Percentiles rank a stretch among this genome's conserved stretches.
phyloP scores from a whole-genome alignment of 2,329 filamentous ascomycete species.

The Pestalotiopsis sp. region DNA sequence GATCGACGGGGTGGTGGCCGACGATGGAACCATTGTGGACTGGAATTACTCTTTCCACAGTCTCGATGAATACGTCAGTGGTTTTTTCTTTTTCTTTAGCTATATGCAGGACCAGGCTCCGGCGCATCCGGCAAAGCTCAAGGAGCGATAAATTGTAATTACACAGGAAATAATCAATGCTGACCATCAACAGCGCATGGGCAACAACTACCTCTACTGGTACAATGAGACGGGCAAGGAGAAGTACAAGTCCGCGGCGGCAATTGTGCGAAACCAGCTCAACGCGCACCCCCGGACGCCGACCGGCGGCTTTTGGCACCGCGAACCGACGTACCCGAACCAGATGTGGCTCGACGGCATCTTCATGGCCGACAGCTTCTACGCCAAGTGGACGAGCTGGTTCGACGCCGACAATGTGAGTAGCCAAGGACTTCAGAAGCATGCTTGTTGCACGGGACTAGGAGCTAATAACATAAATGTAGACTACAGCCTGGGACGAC shows the following conservation, averaged over 20 bases:
- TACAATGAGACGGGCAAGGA: constrained; percentile 47
- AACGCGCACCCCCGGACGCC: constrained; percentile 52
- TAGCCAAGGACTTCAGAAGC: not conserved
- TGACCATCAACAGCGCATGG: constrained; percentile 39
- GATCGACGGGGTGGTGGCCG: constrained; percentile 47
- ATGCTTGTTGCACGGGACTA: not conserved
- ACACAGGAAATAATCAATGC: not conserved
- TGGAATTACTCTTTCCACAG: constrained; percentile 53
- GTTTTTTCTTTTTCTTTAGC: not conserved
- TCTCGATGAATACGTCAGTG: constrained; percentile 46
- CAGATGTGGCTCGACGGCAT: constrained; percentile 63
- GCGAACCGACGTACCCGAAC: constrained; percentile 38
- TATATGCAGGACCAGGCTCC: too few relatives aligned
- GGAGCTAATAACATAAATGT: not conserved
- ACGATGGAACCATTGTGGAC: constrained; percentile 48
- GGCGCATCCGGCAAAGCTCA: too few relatives aligned
- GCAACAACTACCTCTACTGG: constrained; percentile 54
- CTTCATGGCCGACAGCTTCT: constrained; percentile 52
- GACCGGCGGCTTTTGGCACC: constrained; percentile 58
- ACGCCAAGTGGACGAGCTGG: constrained; percentile 41
- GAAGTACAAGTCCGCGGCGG: constrained; percentile 53
- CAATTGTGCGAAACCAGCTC: constrained; percentile 47
- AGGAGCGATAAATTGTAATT: not conserved
- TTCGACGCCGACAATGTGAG: constrained; percentile 38
- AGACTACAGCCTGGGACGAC: constrained; percentile 44